These are phyloP conservation scores for Thraustochytrium striatum DNA, from an alignment of 352 stramenopile species.

Conservation along the genomic window DNA sequence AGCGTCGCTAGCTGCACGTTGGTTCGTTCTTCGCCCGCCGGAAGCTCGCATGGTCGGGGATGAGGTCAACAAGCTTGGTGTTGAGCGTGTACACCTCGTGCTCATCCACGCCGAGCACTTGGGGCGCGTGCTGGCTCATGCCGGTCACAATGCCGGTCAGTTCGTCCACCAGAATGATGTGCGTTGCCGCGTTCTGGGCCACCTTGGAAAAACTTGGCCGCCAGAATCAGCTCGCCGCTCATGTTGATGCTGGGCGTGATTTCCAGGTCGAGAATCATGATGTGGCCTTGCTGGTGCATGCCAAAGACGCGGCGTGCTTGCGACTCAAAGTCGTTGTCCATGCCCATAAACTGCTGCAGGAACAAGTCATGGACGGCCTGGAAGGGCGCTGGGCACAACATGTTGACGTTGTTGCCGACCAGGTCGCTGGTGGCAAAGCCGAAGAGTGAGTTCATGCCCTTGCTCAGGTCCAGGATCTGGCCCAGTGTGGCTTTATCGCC, in stretches of 20 bases:
- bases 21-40: background rate
- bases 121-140: constrained; percentile 1
- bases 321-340: constrained; percentile 39
- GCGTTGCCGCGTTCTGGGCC: background rate
- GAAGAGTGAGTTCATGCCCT: constrained; percentile 23
- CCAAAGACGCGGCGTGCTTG: constrained; percentile 38
- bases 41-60: no score
- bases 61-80: constrained; percentile 6
- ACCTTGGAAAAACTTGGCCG: constrained; percentile 28
- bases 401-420: constrained; percentile 20
- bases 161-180: constrained; percentile 35
- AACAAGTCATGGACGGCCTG: constrained; percentile 34
- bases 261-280: constrained; percentile 35
- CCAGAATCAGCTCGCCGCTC: constrained; percentile 47
- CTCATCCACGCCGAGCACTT: constrained; percentile 38
- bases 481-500: constrained; percentile 9
- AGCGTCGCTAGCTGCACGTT: no score
- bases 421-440: constrained; percentile 37
- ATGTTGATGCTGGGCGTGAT: constrained; percentile 41
- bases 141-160: constrained; percentile 36
- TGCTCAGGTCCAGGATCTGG: constrained; percentile 40
- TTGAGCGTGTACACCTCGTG: constrained; percentile 43
- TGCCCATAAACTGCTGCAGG: constrained; percentile 39
- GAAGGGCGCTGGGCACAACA: constrained; percentile 36
- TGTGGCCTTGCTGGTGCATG: constrained; percentile 26